Evolutionary conservation across 139 green algal species (phyloP), one percentile per base, ranked within the genome.

Genomic region (Coelastrella sp.): DNA sequence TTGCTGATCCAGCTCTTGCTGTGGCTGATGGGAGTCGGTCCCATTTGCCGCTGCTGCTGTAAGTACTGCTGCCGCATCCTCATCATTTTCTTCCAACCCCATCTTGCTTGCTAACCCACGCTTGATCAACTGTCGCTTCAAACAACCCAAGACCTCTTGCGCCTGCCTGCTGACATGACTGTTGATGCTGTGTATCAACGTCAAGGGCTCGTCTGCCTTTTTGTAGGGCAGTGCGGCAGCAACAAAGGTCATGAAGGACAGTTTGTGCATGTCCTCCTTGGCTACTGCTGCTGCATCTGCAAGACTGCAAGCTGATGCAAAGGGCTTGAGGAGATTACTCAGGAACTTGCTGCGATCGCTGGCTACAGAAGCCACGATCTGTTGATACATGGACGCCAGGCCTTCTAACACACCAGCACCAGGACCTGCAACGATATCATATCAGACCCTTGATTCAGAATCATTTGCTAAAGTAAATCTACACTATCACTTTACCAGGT

Each of bases 191-290:
- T 89, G 67, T 34, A 97, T 50, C 50, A 95, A 62, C 23, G 67
- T 43, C 48, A 94, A 90, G 5, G 92, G 94, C 89, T 97, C 94
- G 81, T 97, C 94, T 17, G 89, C 90, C 0, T 84, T 80, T 37
- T 66, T 77, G 85, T 89, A 94, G 23, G 94, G 92, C 72, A 97
- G 89, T 43, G 59, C 60, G 3, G 91, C 90, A 45, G 90, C 86
- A 5, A 95, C 35, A 13, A 91, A 79, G 1, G 89, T 71, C 37
- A 86, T 88, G 83, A 94, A 94, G n/a, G 76, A 68, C 23, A 95
- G 80, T 71, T 91, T 85, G 41, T 76, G 27, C 25, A 79, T 35
- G 41, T 91, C 89, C 11, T 40, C 72, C 2, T 48, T 60, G 0
- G 57, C 83, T 32, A 57, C 83, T 79, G 41, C 66, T 34, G 34